A percentile compares a stretch with the other conserved stretches of the same genome.
Evolutionary conservation across 345 rosid genomes (phyloP).

Genomic region (Acer campestre): DNA sequence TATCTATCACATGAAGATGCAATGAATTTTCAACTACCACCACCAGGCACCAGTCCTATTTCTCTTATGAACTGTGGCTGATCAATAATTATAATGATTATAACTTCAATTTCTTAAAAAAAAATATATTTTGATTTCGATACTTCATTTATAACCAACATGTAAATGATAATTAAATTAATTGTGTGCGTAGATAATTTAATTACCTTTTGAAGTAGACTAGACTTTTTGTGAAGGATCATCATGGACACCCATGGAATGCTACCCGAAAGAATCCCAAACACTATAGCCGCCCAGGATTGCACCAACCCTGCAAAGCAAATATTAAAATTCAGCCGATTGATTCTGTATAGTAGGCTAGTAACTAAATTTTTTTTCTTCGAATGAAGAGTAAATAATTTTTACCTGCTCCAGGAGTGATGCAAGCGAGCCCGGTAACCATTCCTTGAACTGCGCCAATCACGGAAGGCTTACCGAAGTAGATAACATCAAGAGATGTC

Average conservation of each 20-base stretch:
- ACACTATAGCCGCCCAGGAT: conserved; percentile 87
- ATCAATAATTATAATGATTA: neutral
- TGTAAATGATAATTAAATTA: no score
- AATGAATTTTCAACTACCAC: neutral
- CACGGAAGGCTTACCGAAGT: conserved; percentile 90
- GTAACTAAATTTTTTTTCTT: no score
- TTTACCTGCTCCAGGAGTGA: conserved; percentile 92
- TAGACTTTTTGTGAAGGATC: conserved; percentile 77
- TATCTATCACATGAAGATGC: neutral
- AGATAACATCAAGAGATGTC: conserved; percentile 82
- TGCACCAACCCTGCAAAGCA: conserved; percentile 64
- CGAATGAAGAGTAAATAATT: no score
- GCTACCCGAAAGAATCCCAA: conserved; percentile 81
- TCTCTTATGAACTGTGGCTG: neutral
- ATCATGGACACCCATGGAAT: conserved; percentile 96
- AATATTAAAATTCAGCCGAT: neutral
- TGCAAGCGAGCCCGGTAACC: conserved; percentile 88
- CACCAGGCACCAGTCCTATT: neutral
- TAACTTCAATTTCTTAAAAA: no score
- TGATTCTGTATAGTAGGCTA: no score
- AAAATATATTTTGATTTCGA: no score
- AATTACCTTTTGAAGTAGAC: conserved; percentile 64
- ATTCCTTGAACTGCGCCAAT: conserved; percentile 95
- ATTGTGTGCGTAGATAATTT: no score
- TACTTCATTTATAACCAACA: no score